Evolutionary conservation across 768 basidiomycete species (phyloP).

Genomic region (Suillus ampliporus): DNA sequence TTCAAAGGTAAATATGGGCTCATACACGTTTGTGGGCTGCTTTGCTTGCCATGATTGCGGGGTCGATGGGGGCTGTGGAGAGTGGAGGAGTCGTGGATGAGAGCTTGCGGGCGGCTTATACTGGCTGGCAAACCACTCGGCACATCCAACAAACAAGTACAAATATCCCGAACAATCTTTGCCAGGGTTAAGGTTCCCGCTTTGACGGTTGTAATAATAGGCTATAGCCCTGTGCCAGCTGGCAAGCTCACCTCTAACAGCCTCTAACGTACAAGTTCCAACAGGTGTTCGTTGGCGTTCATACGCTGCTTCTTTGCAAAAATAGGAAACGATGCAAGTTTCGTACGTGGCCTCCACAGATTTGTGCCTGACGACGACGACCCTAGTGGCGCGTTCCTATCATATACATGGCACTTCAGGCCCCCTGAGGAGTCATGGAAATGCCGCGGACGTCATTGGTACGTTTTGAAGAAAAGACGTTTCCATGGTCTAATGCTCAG

Average conservation of each 20-base stretch:
- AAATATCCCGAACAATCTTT: neutral
- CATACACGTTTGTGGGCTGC: slow-evolving; percentile 84
- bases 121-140: slow-evolving; percentile 5
- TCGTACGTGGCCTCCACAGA: neutral
- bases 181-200: neutral
- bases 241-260: neutral
- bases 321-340: neutral
- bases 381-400: slow-evolving; percentile 1
- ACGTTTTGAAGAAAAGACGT: neutral
- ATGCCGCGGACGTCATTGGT: neutral
- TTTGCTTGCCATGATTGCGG: slow-evolving; percentile 73
- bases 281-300: neutral
- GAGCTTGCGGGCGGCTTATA: slow-evolving; percentile 7
- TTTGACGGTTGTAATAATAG: too few relatives aligned
- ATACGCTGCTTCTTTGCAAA: neutral
- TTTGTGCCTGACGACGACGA: neutral
- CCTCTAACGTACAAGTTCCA: too few relatives aligned
- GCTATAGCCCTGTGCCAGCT: neutral
- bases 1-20: slow-evolving; percentile 21
- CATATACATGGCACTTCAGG: neutral
- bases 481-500: neutral
- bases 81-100: slow-evolving; percentile 21
- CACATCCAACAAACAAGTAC: neutral
- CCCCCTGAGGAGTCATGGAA: neutral
- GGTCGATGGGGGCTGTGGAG: slow-evolving; percentile 4